phyloP scores from a whole-genome alignment of 129 eudicot species.

The Erigeron canadensis region DNA sequence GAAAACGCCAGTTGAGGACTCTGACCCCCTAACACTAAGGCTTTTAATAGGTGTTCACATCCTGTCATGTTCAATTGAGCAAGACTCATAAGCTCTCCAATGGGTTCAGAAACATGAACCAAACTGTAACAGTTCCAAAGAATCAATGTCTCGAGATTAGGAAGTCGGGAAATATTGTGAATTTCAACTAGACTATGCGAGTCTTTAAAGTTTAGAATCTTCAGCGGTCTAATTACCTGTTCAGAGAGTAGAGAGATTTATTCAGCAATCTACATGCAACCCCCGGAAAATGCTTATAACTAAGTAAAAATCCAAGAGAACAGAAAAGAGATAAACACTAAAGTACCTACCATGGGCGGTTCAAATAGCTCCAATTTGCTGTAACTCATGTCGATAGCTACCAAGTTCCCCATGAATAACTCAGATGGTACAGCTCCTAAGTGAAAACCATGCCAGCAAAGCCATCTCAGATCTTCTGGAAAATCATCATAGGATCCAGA shows the following conservation, averaged over 20 bases:
- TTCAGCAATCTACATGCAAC: neutral
- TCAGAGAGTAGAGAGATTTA: neutral
- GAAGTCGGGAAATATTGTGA: slow-evolving; percentile 8
- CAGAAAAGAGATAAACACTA: neutral
- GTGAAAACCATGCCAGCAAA: slow-evolving; percentile 37
- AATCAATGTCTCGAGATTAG: slow-evolving; percentile 27
- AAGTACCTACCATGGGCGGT: slow-evolving; percentile 27
- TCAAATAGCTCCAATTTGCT: slow-evolving; percentile 30
- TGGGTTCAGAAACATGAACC: slow-evolving; percentile 28
- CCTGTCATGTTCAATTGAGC: neutral
- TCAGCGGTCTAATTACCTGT: slow-evolving; percentile 28
- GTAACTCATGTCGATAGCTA: slow-evolving; percentile 29
- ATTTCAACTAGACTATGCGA: slow-evolving; percentile 14
- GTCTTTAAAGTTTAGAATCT: slow-evolving; percentile 34
- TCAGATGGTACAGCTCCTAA: slow-evolving; percentile 12
- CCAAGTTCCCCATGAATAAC: slow-evolving; percentile 30
- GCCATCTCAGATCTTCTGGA: slow-evolving; percentile 28
- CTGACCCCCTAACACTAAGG: neutral
- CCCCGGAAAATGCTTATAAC: neutral
- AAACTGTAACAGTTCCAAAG: slow-evolving; percentile 22
- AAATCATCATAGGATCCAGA: slow-evolving; percentile 26
- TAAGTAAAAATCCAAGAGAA: neutral
- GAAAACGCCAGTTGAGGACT: neutral
- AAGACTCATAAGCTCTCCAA: slow-evolving; percentile 20
- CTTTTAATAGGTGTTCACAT: slow-evolving; percentile 2